Conservation (phyloP, 306 rosid genomes). For the Vigna hirtella region DNA sequence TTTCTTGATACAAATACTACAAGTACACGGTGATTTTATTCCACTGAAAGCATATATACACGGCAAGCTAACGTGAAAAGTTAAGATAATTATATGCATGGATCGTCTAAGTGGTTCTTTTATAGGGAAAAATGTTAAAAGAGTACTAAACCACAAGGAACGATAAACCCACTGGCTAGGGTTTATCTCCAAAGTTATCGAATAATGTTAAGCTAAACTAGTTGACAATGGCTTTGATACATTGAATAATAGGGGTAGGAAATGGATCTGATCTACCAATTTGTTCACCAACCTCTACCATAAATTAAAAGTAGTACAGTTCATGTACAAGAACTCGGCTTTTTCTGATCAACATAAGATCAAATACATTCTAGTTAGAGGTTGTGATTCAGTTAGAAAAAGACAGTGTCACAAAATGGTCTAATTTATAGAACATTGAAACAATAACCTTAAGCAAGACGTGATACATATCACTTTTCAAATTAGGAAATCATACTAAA, state of each 20-base stretch:
- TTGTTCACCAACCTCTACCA: conserved; percentile 3
- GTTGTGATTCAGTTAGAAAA: conserved; percentile 21
- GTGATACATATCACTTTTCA: conserved; percentile 20
- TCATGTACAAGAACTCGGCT: background rate
- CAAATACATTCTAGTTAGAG: conserved; percentile 17
- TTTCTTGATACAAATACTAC: background rate
- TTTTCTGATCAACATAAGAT: conserved; percentile 17
- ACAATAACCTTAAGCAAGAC: conserved; percentile 18
- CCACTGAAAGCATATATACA: conserved; percentile 24
- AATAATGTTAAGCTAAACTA: background rate
- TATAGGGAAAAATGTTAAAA: conserved; percentile 12
- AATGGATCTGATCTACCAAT: conserved; percentile 4
- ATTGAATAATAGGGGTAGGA: background rate
- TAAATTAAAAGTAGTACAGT: background rate
- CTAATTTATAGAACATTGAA: conserved; percentile 24
- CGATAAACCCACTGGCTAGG: background rate
- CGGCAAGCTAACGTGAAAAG: conserved; percentile 32
- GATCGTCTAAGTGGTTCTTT: conserved; percentile 13
- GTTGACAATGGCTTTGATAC: background rate
- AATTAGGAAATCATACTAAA: background rate
- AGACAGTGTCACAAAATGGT: background rate
- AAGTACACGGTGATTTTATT: conserved; percentile 7
- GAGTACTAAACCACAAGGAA: conserved; percentile 3
- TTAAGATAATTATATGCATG: conserved; percentile 25
- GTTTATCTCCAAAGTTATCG: background rate